Evolutionary conservation across 495 filamentous ascomycete genomes (phyloP).

Genomic region (Copromyces sp.): DNA sequence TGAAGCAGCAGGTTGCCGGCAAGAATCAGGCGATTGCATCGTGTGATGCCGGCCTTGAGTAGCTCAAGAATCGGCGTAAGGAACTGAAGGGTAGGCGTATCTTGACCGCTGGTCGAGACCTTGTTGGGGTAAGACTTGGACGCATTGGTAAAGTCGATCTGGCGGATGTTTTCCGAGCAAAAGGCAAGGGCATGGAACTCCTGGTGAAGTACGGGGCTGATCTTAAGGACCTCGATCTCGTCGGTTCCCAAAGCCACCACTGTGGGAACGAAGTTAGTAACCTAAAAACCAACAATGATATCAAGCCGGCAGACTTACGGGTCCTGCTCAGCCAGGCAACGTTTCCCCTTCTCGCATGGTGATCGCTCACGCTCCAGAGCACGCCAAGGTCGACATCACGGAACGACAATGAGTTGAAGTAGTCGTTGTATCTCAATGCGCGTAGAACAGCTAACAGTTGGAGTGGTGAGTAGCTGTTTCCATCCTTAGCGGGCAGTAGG

Average conservation of each 20-base stretch:
- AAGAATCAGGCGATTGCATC: conserved; percentile 22
- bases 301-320: conserved; percentile 9
- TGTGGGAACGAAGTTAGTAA: conserved; percentile 7
- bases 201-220: conserved; percentile 32
- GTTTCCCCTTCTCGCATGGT: conserved; percentile 13
- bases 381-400: conserved; percentile 52
- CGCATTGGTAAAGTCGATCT: conserved; percentile 34
- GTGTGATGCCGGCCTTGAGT: conserved; percentile 18
- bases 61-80: conserved; percentile 23
- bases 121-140: conserved; percentile 11
- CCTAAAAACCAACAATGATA: not conserved
- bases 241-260: conserved; percentile 18
- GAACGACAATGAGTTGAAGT: conserved; percentile 79
- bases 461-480: conserved; percentile 52
- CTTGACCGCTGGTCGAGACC: not conserved
- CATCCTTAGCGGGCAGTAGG: conserved; percentile 57
- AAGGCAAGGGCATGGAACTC: conserved; percentile 39
- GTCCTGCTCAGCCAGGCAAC: conserved; percentile 23
- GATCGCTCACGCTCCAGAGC: conserved; percentile 25
- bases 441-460: conserved; percentile 83
- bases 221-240: conserved; percentile 27
- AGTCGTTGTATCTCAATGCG: conserved; percentile 84
- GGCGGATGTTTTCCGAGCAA: conserved; percentile 32
- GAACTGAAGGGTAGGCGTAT: conserved; percentile 15
- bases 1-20: conserved; percentile 14